Percentiles rank a stretch among this genome's conserved stretches.
These are phyloP conservation scores for Kregervanrija delftensis DNA, from an alignment of 805 yeast species.

Conservation along the genomic window DNA sequence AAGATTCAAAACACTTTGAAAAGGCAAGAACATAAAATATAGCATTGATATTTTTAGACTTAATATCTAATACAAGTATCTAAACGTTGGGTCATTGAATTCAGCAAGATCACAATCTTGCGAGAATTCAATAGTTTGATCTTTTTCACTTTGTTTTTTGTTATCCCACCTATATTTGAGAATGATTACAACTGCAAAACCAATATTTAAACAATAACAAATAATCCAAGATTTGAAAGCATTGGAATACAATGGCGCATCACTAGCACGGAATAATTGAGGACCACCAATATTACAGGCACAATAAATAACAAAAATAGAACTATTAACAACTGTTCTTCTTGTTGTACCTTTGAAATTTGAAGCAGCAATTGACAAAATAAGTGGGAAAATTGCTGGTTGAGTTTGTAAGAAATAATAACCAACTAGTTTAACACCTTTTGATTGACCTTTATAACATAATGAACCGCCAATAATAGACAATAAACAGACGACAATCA, in stretches of 20 bases:
- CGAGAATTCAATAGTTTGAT: background rate
- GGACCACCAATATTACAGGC: conserved; percentile 67
- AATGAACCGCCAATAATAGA: conserved; percentile 25
- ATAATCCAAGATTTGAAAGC: conserved; percentile 52
- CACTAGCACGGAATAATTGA: conserved; percentile 50
- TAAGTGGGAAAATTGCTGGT: conserved; percentile 22
- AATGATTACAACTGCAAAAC: conserved; percentile 11
- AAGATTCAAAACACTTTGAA: too few relatives aligned
- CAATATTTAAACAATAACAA: conserved; percentile 30
- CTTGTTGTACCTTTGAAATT: conserved; percentile 65
- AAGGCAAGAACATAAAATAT: too few relatives aligned
- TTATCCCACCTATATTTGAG: conserved; percentile 8
- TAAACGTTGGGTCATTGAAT: conserved; percentile 13
- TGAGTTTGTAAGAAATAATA: conserved; percentile 21
- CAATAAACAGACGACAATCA: conserved; percentile 15
- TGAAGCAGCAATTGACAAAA: conserved; percentile 16
- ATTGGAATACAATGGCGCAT: conserved; percentile 51
- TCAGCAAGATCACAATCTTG: conserved; percentile 6
- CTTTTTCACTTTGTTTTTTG: conserved; percentile 7
- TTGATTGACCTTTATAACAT: conserved; percentile 20
- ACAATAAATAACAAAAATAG: conserved; percentile 53
- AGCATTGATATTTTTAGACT: too few relatives aligned
- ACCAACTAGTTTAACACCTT: conserved; percentile 26
- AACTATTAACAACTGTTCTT: conserved; percentile 47
- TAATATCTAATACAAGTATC: conserved; percentile 13